Percentiles rank a stretch among this genome's conserved stretches.
These are phyloP conservation scores for Phytopythium delawarense DNA, from an alignment of 352 stramenopile genomes.

Conservation along the genomic window DNA sequence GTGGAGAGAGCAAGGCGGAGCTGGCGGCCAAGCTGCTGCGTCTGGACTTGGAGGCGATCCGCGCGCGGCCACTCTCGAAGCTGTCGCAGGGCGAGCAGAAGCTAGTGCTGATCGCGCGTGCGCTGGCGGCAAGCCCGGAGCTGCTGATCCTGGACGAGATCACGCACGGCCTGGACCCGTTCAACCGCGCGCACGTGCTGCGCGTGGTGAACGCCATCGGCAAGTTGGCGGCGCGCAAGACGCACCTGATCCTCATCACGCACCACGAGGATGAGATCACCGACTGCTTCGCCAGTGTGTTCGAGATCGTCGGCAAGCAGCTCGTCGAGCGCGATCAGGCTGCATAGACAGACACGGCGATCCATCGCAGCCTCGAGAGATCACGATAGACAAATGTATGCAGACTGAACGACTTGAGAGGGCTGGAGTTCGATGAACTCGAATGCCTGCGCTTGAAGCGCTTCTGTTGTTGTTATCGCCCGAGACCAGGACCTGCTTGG, in stretches of 20 bases:
- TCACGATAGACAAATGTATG: not conserved
- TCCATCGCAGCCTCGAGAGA: not conserved
- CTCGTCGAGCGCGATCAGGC: slow-evolving; percentile 34
- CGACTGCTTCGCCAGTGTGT: slow-evolving; percentile 69
- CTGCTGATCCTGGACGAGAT: slow-evolving; percentile 92
- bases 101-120: slow-evolving; percentile 82
- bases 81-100: slow-evolving; percentile 93
- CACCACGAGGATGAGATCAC: slow-evolving; percentile 91
- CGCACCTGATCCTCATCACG: slow-evolving; percentile 88
- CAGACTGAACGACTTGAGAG: not conserved
- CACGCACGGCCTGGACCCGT: slow-evolving; percentile 87
- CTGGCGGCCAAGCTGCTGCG: slow-evolving; percentile 32
- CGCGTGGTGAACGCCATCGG: slow-evolving; percentile 74
- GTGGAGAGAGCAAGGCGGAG: slow-evolving; percentile 24
- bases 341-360: slow-evolving; percentile 6
- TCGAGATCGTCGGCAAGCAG: slow-evolving; percentile 75
- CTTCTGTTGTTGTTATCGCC: too few relatives aligned
- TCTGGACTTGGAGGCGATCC: slow-evolving; percentile 24
- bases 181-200: slow-evolving; percentile 75
- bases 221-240: slow-evolving; percentile 28
- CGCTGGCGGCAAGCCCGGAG: slow-evolving; percentile 63
- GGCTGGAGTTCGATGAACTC: too few relatives aligned
- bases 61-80: slow-evolving; percentile 44
- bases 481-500: too few relatives aligned
- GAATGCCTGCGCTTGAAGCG: too few relatives aligned